Percentiles rank a stretch among this genome's conserved stretches.
phyloP scores from a whole-genome alignment of 805 yeast species.

The Yarrowia sp. region DNA sequence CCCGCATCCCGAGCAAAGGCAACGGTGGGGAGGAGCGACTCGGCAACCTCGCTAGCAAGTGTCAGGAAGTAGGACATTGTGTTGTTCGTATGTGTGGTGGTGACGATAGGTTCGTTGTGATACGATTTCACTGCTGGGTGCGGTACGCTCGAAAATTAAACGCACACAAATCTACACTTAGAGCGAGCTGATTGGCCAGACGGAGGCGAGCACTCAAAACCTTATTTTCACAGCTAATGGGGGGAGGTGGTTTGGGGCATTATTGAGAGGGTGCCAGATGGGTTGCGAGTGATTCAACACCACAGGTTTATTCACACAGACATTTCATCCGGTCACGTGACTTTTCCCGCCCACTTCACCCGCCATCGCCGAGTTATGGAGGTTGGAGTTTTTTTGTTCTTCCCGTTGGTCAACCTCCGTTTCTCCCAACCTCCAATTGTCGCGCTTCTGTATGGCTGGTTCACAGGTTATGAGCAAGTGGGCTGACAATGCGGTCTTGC shows the following conservation, averaged over 20 bases:
- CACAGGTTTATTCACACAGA: too few relatives aligned
- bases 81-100: slow-evolving; percentile 14
- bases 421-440: neutral
- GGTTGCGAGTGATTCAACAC: too few relatives aligned
- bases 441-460: slow-evolving; percentile 22
- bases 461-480: slow-evolving; percentile 12
- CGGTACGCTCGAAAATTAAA: slow-evolving; percentile 24
- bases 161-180: slow-evolving; percentile 26
- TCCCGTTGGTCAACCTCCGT: neutral
- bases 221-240: neutral
- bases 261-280: too few relatives aligned
- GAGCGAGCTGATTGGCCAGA: slow-evolving; percentile 14
- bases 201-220: neutral
- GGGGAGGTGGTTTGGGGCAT: too few relatives aligned
- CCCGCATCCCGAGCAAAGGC: too few relatives aligned
- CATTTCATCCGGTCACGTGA: neutral
- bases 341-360: too few relatives aligned
- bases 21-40: slow-evolving; percentile 70
- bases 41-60: slow-evolving; percentile 60
- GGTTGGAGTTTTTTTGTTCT: neutral
- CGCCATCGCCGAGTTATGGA: neutral
- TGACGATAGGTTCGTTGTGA: slow-evolving; percentile 1
- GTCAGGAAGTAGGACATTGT: slow-evolving; percentile 31
- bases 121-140: slow-evolving; percentile 27
- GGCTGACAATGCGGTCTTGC: too few relatives aligned